Base-by-base conservation (phyloP, 345 rosid species). In the Eucalyptus cloeziana region DNA sequence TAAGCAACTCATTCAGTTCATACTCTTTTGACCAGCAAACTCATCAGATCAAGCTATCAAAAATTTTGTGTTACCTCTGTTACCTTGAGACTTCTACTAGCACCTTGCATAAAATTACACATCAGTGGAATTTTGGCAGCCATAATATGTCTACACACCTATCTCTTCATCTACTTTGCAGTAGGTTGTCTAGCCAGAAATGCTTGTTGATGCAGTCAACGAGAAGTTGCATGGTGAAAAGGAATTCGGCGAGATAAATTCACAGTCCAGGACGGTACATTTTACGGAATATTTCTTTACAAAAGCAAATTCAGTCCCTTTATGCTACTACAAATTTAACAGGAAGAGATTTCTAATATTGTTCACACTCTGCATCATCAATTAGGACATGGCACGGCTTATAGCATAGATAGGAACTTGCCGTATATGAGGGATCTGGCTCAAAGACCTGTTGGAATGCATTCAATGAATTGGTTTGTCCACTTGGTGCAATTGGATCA, bases 401-500 rank as follows among this genome's bases (percentile, higher is more conserved):
- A 22, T 43, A 45, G 80, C 76, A 44, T 52, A 43, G 8, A 40
- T 19, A 76, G 47, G 8, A 64, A 88, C 92, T 92, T 90, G 91
- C 95, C 92, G 80, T 91, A 87, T 91, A 88, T 44, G 91, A 52
- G 90, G 88, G 24, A 79, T 95, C 96, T 52, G 92, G 85, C 86
- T 89, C 79, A 67, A 95, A 91, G 87, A 95, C 93, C 49, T 94
- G 96, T 87, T 93, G 96, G 90, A 96, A 92, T 86, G 95, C 95
- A 49, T 95, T 96, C 92, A 96, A 89, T 47, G 96, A 95, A 92
- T 96, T 96, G 47, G 96, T 96, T 87, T 94, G 93, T 52, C 94
- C 96, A 89, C 94, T 96, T 52, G 96, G 96, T 47, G 94, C 93
- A 90, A 93, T 93, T 64, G 95, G 97, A 44, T 96, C 98, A 88